Evolutionary conservation across 352 stramenopile species (phyloP).

Genomic region (Bremia lactucae): DNA sequence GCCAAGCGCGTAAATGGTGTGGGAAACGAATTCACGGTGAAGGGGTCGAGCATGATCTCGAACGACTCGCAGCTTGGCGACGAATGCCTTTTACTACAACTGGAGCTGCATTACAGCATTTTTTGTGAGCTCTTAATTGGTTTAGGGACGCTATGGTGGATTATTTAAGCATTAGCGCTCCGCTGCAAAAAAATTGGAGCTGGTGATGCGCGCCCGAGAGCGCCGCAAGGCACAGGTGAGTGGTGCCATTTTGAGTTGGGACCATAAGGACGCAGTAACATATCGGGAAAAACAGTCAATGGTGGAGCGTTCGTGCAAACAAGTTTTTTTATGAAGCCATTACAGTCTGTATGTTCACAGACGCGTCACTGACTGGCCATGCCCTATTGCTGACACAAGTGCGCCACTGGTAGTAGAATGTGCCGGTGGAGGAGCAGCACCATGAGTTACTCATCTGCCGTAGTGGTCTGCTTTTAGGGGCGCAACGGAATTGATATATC

Average conservation of each 20-base stretch:
- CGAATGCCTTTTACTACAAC: slow-evolving; percentile 5
- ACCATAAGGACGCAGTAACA: background rate
- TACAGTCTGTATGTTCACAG: no score
- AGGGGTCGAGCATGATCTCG: slow-evolving; percentile 1
- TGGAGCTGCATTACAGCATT: slow-evolving; percentile 5
- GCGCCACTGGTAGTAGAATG: background rate
- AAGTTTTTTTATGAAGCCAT: no score
- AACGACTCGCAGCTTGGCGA: background rate
- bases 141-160: slow-evolving; percentile 4
- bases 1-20: slow-evolving; percentile 7
- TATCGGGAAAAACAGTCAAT: slow-evolving; percentile 1
- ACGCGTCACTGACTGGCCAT: no score
- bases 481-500: slow-evolving; percentile 5
- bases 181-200: slow-evolving; percentile 3
- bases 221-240: slow-evolving; percentile 4
- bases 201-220: background rate
- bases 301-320: slow-evolving; percentile 5
- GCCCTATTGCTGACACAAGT: no score
- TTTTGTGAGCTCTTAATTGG: slow-evolving; percentile 10
- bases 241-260: slow-evolving; percentile 4
- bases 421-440: slow-evolving; percentile 1
- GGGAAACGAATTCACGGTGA: slow-evolving; percentile 7
- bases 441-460: slow-evolving; percentile 6
- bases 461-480: background rate
- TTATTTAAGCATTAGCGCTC: background rate